Base-by-base conservation (phyloP, 345 rosid species). In the Eucalyptus tenuipes region DNA sequence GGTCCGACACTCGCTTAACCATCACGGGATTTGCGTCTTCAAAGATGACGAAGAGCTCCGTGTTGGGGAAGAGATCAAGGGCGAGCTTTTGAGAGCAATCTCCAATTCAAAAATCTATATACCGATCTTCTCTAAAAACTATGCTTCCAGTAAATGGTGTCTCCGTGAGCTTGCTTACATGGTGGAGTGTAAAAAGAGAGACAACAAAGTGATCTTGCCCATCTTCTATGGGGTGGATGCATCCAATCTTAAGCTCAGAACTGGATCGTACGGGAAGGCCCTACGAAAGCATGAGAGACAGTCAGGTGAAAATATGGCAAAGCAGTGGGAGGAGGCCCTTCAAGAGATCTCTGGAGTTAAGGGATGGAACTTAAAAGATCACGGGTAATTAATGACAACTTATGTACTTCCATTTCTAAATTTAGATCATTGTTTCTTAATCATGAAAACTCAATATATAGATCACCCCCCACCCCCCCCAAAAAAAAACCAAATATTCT, bases 291-390 rank as follows among this genome's bases (percentile, higher is more conserved):
- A 61, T 27, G 66, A 59, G 66, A 59, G n/a, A 59, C 16, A 27
- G 31, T 59, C 7, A 1, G 31, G 31, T 0, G 4, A 11, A 59
- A 4, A 55, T 55, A 55, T 4, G 6, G 6, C 0, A 13, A 55
- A 55, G 61, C 61, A 10, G 6, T 55, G 29, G 61, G 61, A 55
- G 29, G 61, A 55, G 29, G 61, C 61, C 29, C 61, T 55, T 29
- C 5, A 0, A 55, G 61, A 55, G 61, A 4, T 55, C 3, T 13
- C 61, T 10, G 29, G 61, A 55, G 6, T 55, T 4, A 55, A 55
- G 29, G 61, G 61, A 55, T 55, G 29, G 29, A 55, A 55, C 61
- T 55, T 55, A 55, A 55, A 55, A 55, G 61, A 55, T 55, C 61
- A 55, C 29, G 61, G 61, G 61, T 55, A 55, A 55, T 55, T 55